A percentile compares a stretch with the other conserved stretches of the same genome.
Evolutionary conservation across 192 early-diverging fungal species (phyloP).

Genomic region (Coemansia sp.): DNA sequence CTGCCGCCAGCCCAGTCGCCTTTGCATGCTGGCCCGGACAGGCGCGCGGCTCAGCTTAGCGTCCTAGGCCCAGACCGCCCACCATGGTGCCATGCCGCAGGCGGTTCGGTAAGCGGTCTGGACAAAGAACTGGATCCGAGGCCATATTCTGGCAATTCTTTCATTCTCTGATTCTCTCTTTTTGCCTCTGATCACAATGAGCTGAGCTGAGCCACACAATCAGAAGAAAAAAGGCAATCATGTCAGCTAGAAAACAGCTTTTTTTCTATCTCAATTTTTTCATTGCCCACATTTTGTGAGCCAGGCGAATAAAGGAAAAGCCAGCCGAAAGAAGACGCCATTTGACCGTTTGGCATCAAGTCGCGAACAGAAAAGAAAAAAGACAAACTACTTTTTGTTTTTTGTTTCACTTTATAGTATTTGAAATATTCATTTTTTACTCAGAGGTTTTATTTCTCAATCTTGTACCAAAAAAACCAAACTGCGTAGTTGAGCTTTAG

Average conservation of each 20-base stretch:
- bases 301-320: not conserved
- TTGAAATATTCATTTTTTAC: slow-evolving; percentile 3
- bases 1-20: not conserved
- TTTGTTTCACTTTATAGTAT: slow-evolving; percentile 14
- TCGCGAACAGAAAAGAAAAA: not conserved
- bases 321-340: not conserved
- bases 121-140: not conserved
- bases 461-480: slow-evolving; percentile 40
- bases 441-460: slow-evolving; percentile 21
- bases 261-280: not conserved
- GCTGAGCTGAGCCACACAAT: not conserved
- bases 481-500: slow-evolving; percentile 32
- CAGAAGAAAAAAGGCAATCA: no score
- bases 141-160: not conserved
- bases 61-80: not conserved
- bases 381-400: slow-evolving; percentile 9
- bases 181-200: not conserved
- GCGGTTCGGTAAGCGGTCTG: not conserved
- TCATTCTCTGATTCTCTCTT: not conserved
- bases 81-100: not conserved
- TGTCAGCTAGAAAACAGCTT: not conserved
- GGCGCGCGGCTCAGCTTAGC: no score
- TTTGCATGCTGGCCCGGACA: not conserved
- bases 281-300: not conserved
- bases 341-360: not conserved